Percentiles rank a stretch among this genome's conserved stretches.
phyloP scores from a whole-genome alignment of 495 filamentous ascomycete species.

The Penicillium odoratum region DNA sequence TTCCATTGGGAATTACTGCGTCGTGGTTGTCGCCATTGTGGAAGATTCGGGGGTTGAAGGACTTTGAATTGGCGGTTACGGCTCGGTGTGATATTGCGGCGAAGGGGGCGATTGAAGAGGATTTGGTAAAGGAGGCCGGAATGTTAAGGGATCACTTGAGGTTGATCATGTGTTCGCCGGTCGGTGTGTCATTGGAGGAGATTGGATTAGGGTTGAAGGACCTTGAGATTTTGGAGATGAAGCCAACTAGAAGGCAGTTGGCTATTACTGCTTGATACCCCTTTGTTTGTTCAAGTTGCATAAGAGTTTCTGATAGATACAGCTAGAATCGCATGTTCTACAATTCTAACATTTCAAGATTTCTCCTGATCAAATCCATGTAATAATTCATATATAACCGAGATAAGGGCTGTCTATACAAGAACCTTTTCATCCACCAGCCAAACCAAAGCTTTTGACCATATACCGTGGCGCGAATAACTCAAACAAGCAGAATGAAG shows the following conservation, averaged over 20 bases:
- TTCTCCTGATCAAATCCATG: not conserved
- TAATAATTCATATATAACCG: not conserved
- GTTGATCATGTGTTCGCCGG: constrained; percentile 26
- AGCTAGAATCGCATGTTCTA: not conserved
- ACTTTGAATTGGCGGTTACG: constrained; percentile 42
- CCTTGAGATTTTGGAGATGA: not conserved
- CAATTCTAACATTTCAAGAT: not conserved
- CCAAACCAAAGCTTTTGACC: constrained; percentile 3
- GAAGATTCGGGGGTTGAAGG: constrained; percentile 30
- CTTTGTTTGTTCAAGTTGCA: not conserved
- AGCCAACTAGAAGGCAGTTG: constrained; percentile 3
- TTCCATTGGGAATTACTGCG: constrained; percentile 30
- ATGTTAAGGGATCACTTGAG: constrained; percentile 32
- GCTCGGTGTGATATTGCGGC: constrained; percentile 36
- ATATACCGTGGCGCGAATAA: too few relatives aligned
- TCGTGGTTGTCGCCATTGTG: constrained; percentile 38
- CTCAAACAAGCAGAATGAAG: not conserved
- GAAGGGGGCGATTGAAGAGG: constrained; percentile 30
- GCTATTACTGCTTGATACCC: constrained; percentile 25
- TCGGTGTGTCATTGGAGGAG: constrained; percentile 1
- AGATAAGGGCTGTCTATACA: constrained; percentile 8
- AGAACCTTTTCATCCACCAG: not conserved
- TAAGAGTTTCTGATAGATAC: not conserved
- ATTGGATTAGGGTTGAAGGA: constrained; percentile 13
- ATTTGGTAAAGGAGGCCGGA: constrained; percentile 31